phyloP scores from a whole-genome alignment of 371 early-diverging fungal species.

The Mucor ambiguus region DNA sequence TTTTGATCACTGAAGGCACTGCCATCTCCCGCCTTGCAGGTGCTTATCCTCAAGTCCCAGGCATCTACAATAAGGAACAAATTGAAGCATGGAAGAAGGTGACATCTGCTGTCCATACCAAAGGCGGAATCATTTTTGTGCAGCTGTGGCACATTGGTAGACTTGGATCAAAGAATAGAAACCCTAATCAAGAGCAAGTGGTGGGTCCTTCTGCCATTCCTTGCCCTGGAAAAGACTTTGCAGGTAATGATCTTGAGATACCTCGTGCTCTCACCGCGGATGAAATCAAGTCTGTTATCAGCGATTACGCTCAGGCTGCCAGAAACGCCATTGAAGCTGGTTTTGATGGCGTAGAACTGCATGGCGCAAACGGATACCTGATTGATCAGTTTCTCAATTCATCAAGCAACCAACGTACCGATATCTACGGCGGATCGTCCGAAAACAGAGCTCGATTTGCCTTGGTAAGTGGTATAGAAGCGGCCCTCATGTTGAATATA shows the following conservation, averaged over 20 bases:
- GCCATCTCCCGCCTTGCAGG: conserved; percentile 36
- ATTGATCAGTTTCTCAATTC: conserved; percentile 52
- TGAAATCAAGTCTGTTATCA: conserved; percentile 48
- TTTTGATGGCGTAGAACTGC: conserved; percentile 31
- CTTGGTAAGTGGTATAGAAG: neutral
- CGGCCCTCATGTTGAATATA: neutral
- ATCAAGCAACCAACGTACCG: conserved; percentile 36
- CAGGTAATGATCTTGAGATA: neutral
- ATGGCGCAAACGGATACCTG: conserved; percentile 67
- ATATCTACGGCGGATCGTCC: conserved; percentile 54
- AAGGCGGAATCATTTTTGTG: conserved; percentile 47
- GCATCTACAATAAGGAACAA: conserved; percentile 27
- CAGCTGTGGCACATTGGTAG: conserved; percentile 57
- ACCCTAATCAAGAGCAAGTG: conserved; percentile 5
- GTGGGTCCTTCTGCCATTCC: conserved; percentile 8
- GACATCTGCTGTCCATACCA: conserved; percentile 56
- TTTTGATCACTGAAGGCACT: conserved; percentile 54
- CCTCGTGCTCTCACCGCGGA: conserved; percentile 23
- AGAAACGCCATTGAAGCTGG: conserved; percentile 48
- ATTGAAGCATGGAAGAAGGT: conserved; percentile 49
- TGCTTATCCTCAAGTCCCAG: conserved; percentile 32
- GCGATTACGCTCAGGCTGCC: conserved; percentile 62
- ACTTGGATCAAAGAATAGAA: neutral
- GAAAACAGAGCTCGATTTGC: conserved; percentile 58
- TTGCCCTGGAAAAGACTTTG: neutral